Percentiles rank a stretch among this genome's conserved stretches.
phyloP scores from a whole-genome alignment of 2,329 filamentous ascomycete species.

The Sordariomycetes sp. region DNA sequence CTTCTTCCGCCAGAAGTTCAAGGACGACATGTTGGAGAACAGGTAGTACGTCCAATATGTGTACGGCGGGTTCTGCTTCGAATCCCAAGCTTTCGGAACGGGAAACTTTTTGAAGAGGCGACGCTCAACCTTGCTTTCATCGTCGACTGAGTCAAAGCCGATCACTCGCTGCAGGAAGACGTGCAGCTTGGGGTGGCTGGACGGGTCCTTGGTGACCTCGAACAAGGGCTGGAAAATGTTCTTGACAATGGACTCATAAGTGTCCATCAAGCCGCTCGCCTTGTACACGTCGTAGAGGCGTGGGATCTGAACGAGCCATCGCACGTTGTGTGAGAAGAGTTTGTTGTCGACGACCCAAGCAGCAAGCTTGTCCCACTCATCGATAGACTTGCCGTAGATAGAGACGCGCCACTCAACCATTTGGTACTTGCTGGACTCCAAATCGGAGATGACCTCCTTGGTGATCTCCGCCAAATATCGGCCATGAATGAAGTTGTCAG shows the following conservation, averaged over 20 bases:
- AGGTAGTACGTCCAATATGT: constrained; percentile 99
- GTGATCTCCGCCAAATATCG: constrained; percentile 96
- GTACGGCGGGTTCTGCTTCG: constrained; percentile 93
- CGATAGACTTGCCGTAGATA: constrained; percentile 83
- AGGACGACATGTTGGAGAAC: constrained; percentile 84
- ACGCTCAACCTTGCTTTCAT: constrained; percentile 93
- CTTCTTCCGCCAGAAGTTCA: constrained; percentile 85
- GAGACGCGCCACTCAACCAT: constrained; percentile 99
- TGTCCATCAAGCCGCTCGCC: constrained; percentile 74
- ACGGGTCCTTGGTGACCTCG: constrained; percentile 82
- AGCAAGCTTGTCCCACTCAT: constrained; percentile 97
- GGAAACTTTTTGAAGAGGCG: constrained; percentile 95
- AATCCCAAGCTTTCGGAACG: constrained; percentile 78
- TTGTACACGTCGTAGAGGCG: constrained; percentile 96
- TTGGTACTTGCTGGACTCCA: constrained; percentile 98
- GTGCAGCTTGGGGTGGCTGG: constrained; percentile 84
- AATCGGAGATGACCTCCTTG: constrained; percentile 92
- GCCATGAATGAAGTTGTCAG: constrained; percentile 94
- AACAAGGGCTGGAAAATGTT: constrained; percentile 94
- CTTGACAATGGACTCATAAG: constrained; percentile 79
- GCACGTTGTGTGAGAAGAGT: constrained; percentile 92
- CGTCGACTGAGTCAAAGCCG: constrained; percentile 94
- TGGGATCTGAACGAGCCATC: constrained; percentile 93
- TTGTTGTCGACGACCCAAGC: constrained; percentile 98
- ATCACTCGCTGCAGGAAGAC: constrained; percentile 92